phyloP scores from a whole-genome alignment of 148 eudicot genomes.

The Chenopodium suecicum region DNA sequence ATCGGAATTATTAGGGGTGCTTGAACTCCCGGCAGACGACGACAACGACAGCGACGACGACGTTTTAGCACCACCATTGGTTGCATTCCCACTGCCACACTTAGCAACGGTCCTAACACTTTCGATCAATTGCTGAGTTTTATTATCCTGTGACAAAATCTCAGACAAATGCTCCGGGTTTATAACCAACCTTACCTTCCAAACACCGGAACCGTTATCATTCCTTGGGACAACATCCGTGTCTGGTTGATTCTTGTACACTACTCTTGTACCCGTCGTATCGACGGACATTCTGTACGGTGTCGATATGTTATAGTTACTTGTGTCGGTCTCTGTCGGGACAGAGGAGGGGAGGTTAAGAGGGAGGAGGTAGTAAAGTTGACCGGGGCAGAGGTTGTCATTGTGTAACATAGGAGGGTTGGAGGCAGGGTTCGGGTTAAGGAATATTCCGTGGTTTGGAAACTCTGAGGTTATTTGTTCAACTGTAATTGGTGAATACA shows the following conservation, averaged over 20 bases:
- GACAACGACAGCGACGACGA: constrained; percentile 13
- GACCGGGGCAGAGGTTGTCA: constrained; percentile 37
- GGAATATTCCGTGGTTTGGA: constrained; percentile 47
- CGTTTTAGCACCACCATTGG: constrained; percentile 6
- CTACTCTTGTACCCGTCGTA: background rate
- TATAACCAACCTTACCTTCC: constrained; percentile 60
- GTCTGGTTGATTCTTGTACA: constrained; percentile 17
- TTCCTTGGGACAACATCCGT: constrained; percentile 28
- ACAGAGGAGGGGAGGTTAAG: constrained; percentile 16
- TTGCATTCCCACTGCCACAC: constrained; percentile 27
- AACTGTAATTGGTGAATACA: constrained; percentile 51
- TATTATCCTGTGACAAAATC: constrained; percentile 45
- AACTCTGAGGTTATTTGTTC: constrained; percentile 50
- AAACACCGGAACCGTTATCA: constrained; percentile 35
- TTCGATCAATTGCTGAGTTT: constrained; percentile 50
- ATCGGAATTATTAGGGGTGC: constrained; percentile 16
- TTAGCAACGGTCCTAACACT: constrained; percentile 56
- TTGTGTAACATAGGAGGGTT: constrained; percentile 32
- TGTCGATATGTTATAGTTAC: background rate
- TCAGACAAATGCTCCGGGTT: constrained; percentile 55
- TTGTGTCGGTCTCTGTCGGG: background rate
- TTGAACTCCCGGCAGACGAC: constrained; percentile 18
- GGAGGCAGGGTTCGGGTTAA: constrained; percentile 24
- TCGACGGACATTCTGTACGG: constrained; percentile 51
- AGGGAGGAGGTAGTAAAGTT: constrained; percentile 49